These are phyloP conservation scores for Cladophialophora exuberans DNA, from an alignment of 2,329 filamentous ascomycete species.

Conservation along the genomic window DNA sequence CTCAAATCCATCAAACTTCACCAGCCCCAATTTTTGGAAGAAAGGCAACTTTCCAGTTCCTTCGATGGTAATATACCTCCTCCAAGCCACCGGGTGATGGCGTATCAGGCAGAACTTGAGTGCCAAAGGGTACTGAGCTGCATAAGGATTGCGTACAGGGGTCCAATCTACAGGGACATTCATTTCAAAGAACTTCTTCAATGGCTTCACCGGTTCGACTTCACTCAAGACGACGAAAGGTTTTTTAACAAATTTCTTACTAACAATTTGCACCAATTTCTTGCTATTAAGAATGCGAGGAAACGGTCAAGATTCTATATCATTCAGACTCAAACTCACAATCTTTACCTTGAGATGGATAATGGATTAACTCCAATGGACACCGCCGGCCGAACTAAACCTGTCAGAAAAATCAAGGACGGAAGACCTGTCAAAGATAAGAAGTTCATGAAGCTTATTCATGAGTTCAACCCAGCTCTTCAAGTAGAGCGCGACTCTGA, in stretches of 20 bases:
- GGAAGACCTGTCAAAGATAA: background rate
- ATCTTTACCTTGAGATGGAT: background rate
- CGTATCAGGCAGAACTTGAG: slow-evolving; percentile 4
- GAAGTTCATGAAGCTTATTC: background rate
- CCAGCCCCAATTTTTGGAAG: slow-evolving; percentile 1
- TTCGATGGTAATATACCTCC: slow-evolving; percentile 8
- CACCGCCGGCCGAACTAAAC: background rate
- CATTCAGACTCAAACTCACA: background rate
- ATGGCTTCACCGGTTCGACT: slow-evolving; percentile 14
- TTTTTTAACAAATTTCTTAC: background rate
- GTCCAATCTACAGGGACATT: background rate
- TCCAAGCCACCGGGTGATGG: slow-evolving; percentile 3
- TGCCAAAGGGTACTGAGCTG: background rate
- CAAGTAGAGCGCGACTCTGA: slow-evolving; percentile 11
- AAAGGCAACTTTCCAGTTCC: background rate
- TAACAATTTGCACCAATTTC: background rate
- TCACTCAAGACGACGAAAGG: slow-evolving; percentile 4
- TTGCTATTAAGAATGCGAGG: too few relatives aligned
- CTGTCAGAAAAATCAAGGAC: too few relatives aligned
- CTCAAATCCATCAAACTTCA: slow-evolving; percentile 8
- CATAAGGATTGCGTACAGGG: background rate
- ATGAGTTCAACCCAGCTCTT: slow-evolving; percentile 13
- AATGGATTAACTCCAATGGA: background rate
- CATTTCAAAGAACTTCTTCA: slow-evolving; percentile 11
- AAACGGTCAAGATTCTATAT: too few relatives aligned